Evolutionary conservation across 345 rosid species (phyloP).

Genomic region (Salix suchowensis): DNA sequence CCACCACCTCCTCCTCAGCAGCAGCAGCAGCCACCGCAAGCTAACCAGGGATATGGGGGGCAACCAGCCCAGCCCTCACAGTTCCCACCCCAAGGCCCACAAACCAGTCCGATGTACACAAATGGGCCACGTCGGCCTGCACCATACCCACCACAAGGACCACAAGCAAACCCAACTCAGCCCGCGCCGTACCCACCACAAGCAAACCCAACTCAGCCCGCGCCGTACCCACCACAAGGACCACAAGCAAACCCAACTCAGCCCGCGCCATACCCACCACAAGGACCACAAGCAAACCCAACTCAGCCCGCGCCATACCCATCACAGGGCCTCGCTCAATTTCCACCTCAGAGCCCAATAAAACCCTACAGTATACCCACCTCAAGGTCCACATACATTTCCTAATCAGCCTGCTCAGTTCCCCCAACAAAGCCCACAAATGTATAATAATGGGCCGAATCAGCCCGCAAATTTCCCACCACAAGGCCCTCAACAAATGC

Average conservation of each 20-base stretch:
- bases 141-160: constrained; percentile 4
- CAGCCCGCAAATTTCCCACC: constrained; percentile 8
- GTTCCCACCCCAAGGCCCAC: neutral
- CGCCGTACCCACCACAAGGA: neutral
- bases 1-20: neutral
- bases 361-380: neutral
- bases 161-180: neutral
- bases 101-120: neutral
- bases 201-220: neutral
- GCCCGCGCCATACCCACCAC: neutral
- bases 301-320: neutral
- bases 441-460: neutral
- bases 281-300: neutral
- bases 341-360: neutral
- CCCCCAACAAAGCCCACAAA: neutral
- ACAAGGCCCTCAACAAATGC: neutral
- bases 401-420: neutral
- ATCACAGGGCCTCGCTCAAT: neutral
- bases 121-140: neutral
- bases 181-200: neutral
- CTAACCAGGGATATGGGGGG: neutral
- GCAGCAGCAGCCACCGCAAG: neutral
- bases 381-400: neutral
- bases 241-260: neutral
- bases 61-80: neutral